Base-by-base conservation (phyloP, 1,284 basidiomycete genomes). In the Moesziomyces aphidis region DNA sequence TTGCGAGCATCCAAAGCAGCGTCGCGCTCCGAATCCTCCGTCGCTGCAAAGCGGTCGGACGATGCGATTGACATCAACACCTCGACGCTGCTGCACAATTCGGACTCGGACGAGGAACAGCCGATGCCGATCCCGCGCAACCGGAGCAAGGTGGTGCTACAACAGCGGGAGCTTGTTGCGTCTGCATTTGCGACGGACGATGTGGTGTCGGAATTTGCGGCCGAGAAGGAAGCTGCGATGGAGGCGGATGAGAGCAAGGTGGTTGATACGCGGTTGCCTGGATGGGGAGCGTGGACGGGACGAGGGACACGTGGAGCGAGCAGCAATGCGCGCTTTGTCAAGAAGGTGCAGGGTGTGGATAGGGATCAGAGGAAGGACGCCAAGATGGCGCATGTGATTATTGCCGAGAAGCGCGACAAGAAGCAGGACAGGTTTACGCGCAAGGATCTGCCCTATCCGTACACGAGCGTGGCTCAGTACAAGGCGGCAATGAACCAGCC, bases 261-360 rank as follows among this genome's bases (percentile, higher is more conserved):
- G 64, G 89, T 95, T 36, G 95, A 98, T 83, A 93, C 91, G 0
- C 39, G 49, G 0, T 88, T 98, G n/a, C 90, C 94, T 47, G 96
- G 96, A 34, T 98, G 97, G 96, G 96, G 96, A 43, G 88, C 91
- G 24, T 98, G 96, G 96, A 92, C 91, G 17, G 97, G 96, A 44
- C 86, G 88, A 53, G 95, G 95, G 36, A 84, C 86, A 22, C 86
- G 85, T 54, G 80, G 79, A 43, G 61, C 83, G 45, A 17, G 42
- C 7, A 67, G 85, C 43, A 51, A 39, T 15, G 8, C 66, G 6
- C 55, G 53, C 43, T 59, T 45, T 24, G 22, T 61, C 4, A 45
- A 58, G 39, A 48, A 44, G 15, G 62, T 68, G 13, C 24, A 65
- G 6, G 95, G 96, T 9, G 87, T 97, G 58, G 90, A 91, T 68